Evolutionary conservation across 257 asterid genomes (phyloP), one percentile per base, ranked within the genome.

Genomic region (Fraxinus anomala): DNA sequence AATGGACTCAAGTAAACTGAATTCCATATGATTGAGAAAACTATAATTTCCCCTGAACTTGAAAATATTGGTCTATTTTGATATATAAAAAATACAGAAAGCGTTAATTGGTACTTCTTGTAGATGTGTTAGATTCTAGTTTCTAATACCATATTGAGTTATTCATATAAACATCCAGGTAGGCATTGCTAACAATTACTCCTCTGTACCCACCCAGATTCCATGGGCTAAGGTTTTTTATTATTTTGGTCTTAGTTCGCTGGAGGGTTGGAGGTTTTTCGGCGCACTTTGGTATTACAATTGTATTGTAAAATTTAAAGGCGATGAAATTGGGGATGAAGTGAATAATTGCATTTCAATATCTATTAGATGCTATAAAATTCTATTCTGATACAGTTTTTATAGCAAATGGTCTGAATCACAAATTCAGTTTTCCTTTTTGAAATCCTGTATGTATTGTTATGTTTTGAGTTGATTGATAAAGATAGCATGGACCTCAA

Each of bases 331-430:
- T 34, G 40, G 21, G 42, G 40, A 42, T 71, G 24, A 76, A 39
- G 59, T 54, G 74, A 36, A 59, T 33, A 28, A 10, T 76, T 33
- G 76, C 75, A 44, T 30, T 69, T 75, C 65, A 19, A n/a, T 17
- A 19, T 42, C 42, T 47, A 9, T 54, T 2, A 74, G 66, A 54
- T 73, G 72, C 67, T 49, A 49, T 59, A 28, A 61, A 70, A 17
- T 3, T 16, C 54, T 21, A 40, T 40, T 10, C 47, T 40, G 31
- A 19, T 47, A 68, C 73, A 40, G 56, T 49, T 49, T 14, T 8
- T 39, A 39, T 6, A 77, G 42, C 74, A 31, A 2, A 33, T 39
- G 37, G 70, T n/a, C 44, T 61, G 75, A 40, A 74, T 30, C 56
- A 66, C 28, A n/a, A 42, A 78, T 42, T 67, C 9, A 73, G 44